Evolutionary conservation across 768 basidiomycete genomes (phyloP).

Genomic region (Obba rivulosa): DNA sequence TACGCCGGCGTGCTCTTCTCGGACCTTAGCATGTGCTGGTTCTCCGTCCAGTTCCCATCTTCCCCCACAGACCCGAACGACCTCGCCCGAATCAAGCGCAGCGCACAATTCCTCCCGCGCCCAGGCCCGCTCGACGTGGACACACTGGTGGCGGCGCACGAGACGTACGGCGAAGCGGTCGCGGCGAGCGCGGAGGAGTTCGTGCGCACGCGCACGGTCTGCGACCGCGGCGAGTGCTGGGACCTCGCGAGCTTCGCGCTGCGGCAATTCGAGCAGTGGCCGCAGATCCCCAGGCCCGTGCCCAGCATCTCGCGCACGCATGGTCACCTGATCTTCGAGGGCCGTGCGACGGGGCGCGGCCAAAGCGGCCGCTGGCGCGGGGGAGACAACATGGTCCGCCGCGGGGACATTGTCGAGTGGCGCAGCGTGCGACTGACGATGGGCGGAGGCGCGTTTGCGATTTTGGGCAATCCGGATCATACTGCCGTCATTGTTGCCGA

Average conservation of each 20-base stretch:
- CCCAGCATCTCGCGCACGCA: constrained; percentile 46
- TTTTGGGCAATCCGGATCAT: constrained; percentile 49
- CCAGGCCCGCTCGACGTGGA: constrained; percentile 31
- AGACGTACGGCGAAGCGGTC: constrained; percentile 45
- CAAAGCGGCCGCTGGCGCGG: constrained; percentile 43
- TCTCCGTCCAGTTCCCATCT: constrained; percentile 32
- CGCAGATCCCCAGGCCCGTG: constrained; percentile 41
- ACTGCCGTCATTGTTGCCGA: constrained; percentile 46
- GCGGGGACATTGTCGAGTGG: constrained; percentile 57
- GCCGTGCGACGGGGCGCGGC: constrained; percentile 24
- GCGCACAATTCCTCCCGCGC: constrained; percentile 33
- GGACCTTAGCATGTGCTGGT: constrained; percentile 48
- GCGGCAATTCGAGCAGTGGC: constrained; percentile 34
- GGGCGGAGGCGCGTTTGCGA: constrained; percentile 14
- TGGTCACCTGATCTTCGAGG: constrained; percentile 48
- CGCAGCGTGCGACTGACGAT: constrained; percentile 32
- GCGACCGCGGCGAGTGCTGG: constrained; percentile 56
- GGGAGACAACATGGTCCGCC: constrained; percentile 44
- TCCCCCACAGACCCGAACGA: constrained; percentile 27
- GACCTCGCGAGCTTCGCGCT: constrained; percentile 50
- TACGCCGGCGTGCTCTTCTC: constrained; percentile 38
- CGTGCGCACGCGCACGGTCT: constrained; percentile 34
- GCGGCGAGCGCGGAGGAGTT: constrained; percentile 44
- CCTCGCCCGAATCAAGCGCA: constrained; percentile 25
- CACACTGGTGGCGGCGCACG: constrained; percentile 35